Percentiles rank a stretch among this genome's conserved stretches.
phyloP scores from a whole-genome alignment of 2,329 filamentous ascomycete species.

The Fusarium goolgardi region DNA sequence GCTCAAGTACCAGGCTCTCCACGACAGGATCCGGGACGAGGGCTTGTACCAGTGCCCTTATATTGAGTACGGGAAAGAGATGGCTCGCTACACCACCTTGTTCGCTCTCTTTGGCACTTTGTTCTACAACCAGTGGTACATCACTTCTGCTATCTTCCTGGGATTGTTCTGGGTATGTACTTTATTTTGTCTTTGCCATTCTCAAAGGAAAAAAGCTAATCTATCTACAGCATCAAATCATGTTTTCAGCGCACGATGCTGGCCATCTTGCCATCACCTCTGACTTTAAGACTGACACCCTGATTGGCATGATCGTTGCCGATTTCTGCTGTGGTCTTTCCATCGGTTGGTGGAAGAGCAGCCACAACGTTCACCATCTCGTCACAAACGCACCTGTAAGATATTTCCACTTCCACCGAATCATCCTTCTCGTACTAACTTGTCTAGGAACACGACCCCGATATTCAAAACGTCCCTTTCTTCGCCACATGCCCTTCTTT shows the following conservation, averaged over 20 bases:
- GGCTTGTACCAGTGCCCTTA: constrained; percentile 71
- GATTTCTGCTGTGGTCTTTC: constrained; percentile 74
- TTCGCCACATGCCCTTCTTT: constrained; percentile 75
- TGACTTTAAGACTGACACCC: constrained; percentile 67
- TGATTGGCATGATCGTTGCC: constrained; percentile 71
- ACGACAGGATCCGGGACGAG: constrained; percentile 64
- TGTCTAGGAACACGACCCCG: constrained; percentile 64
- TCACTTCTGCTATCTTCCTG: constrained; percentile 67
- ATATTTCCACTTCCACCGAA: neutral
- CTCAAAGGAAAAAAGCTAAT: constrained; percentile 29
- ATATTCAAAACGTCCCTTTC: constrained; percentile 75
- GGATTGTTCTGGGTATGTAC: constrained; percentile 68
- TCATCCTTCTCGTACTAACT: neutral
- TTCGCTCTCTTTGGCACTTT: constrained; percentile 61
- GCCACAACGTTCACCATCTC: constrained; percentile 75
- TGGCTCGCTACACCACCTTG: constrained; percentile 63
- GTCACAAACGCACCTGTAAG: constrained; percentile 70
- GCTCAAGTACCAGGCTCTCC: constrained; percentile 65
- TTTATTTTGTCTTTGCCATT: too few species aligned
- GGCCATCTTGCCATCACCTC: constrained; percentile 72
- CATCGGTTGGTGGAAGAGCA: constrained; percentile 77
- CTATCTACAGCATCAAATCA: constrained; percentile 68
- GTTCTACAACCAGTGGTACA: constrained; percentile 65
- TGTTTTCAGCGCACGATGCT: constrained; percentile 75
- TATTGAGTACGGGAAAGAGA: constrained; percentile 68